These are phyloP conservation scores for Leishmania guyanensis DNA, from an alignment of 208 protist genomes.

Conservation along the genomic window DNA sequence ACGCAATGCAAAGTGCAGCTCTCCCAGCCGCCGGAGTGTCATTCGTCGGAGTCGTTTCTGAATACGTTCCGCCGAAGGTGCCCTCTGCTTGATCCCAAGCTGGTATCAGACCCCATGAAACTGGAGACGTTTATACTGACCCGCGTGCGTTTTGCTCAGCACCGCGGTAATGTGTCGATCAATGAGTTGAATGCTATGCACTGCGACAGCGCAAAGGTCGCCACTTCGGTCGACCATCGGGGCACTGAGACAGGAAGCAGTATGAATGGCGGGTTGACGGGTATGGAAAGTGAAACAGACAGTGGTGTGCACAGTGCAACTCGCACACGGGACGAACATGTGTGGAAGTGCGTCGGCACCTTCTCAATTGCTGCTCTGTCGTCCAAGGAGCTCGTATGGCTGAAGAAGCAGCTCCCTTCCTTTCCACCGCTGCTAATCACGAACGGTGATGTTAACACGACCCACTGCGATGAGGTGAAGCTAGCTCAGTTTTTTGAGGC, in stretches of 20 bases:
- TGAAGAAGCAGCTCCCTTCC: slow-evolving; percentile 45
- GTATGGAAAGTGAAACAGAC: not conserved
- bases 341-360: slow-evolving; percentile 41
- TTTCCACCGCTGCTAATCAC: slow-evolving; percentile 59
- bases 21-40: slow-evolving; percentile 65
- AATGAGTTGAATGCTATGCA: slow-evolving; percentile 23
- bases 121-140: slow-evolving; percentile 75
- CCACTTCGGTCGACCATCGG: not conserved
- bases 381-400: slow-evolving; percentile 64
- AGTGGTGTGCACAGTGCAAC: not conserved
- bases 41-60: slow-evolving; percentile 61
- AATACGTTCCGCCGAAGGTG: slow-evolving; percentile 41
- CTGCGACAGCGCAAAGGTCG: not conserved
- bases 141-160: slow-evolving; percentile 46
- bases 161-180: slow-evolving; percentile 19
- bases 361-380: slow-evolving; percentile 39
- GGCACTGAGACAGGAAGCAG: not conserved
- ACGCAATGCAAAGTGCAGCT: slow-evolving; percentile 43
- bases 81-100: slow-evolving; percentile 44
- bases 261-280: not conserved
- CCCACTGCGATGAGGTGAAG: slow-evolving; percentile 33
- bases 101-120: slow-evolving; percentile 42
- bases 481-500: slow-evolving; percentile 38
- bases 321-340: slow-evolving; percentile 10
- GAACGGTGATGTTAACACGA: slow-evolving; percentile 36